Conservation (phyloP, 139 green algal species). For the Edaphochlamys debaryana region DNA sequence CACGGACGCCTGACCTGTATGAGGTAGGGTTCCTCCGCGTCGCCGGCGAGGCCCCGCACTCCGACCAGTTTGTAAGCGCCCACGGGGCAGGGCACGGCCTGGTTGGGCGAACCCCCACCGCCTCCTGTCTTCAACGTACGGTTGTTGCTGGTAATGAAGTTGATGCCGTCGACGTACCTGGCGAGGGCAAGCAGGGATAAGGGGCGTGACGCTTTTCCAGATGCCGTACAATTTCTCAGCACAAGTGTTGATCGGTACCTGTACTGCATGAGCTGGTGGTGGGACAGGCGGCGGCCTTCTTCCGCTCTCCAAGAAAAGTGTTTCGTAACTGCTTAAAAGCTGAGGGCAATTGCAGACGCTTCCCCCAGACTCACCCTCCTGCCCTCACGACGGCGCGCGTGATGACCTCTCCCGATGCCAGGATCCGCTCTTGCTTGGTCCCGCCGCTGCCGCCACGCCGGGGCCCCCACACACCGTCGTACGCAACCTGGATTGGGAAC, state of each 20-base stretch:
- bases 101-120: background rate
- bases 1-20: background rate
- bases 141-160: background rate
- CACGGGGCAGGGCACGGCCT: background rate
- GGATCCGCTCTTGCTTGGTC: background rate
- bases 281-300: too few relatives aligned
- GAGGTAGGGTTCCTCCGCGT: too few relatives aligned
- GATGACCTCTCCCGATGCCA: background rate
- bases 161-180: background rate
- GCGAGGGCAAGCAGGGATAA: too few relatives aligned
- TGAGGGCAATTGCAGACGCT: too few relatives aligned
- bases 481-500: background rate
- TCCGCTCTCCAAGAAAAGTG: too few relatives aligned
- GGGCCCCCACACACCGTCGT: background rate
- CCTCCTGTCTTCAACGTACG: background rate
- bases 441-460: background rate
- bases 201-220: too few relatives aligned
- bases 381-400: background rate
- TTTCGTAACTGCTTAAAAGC: too few relatives aligned
- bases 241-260: too few relatives aligned
- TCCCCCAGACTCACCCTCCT: background rate
- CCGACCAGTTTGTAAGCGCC: background rate
- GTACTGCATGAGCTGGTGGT: too few relatives aligned
- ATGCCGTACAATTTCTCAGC: too few relatives aligned
- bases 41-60: background rate